Evolutionary conservation across 352 stramenopile genomes (phyloP).

Genomic region (Globisporangium acanthophoron): DNA sequence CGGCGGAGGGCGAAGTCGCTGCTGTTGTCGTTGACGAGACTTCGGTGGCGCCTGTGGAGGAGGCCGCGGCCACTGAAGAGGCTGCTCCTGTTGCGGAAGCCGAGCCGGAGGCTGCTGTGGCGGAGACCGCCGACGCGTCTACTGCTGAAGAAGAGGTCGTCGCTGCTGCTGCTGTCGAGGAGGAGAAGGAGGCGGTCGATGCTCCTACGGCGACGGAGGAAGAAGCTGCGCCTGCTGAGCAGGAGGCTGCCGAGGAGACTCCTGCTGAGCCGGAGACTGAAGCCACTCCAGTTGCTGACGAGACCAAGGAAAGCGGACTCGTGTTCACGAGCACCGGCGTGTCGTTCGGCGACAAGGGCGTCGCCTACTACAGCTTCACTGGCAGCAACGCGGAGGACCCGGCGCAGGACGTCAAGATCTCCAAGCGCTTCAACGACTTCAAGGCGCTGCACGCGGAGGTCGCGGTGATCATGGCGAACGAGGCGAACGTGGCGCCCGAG

Average conservation of each 20-base stretch:
- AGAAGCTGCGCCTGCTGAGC: conserved; percentile 11
- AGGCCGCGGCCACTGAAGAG: conserved; percentile 2
- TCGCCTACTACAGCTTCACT: conserved; percentile 64
- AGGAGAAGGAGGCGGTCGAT: conserved; percentile 7
- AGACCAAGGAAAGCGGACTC: conserved; percentile 17
- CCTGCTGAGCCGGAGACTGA: conserved; percentile 10
- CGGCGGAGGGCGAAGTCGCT: not conserved
- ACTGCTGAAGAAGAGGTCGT: conserved; percentile 4
- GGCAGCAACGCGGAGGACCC: conserved; percentile 33
- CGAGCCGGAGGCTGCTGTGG: not conserved
- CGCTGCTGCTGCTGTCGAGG: not conserved
- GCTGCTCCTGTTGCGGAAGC: conserved; percentile 5
- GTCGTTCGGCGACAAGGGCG: conserved; percentile 39
- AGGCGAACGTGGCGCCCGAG: conserved; percentile 37
- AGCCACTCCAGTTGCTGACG: conserved; percentile 11
- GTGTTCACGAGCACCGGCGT: conserved; percentile 39
- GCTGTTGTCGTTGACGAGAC: not conserved
- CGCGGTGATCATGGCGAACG: conserved; percentile 47
- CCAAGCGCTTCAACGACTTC: conserved; percentile 77
- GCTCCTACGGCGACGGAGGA: conserved; percentile 2
- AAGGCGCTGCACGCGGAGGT: conserved; percentile 52
- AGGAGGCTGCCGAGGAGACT: conserved; percentile 7
- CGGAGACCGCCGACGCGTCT: not conserved
- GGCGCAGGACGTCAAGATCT: conserved; percentile 36
- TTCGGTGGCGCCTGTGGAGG: not conserved